Evolutionary conservation across 2,329 filamentous ascomycete species (phyloP).

Genomic region (Ophidiomyces ophidiicola): DNA sequence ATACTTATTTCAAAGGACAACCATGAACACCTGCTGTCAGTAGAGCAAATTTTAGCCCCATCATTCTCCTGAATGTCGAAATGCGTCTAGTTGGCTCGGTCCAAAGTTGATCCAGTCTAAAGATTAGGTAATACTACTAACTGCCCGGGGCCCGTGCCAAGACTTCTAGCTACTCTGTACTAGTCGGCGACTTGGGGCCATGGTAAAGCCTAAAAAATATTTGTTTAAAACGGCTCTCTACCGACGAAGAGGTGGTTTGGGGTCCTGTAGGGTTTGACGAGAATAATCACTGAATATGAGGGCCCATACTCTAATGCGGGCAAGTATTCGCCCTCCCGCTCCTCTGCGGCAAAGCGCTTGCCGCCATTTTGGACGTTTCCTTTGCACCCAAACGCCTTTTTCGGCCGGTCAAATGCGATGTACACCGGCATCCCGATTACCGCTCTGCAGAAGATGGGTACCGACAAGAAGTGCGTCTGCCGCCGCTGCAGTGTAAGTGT

Average conservation of each 20-base stretch:
- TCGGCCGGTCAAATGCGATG: conserved; percentile 28
- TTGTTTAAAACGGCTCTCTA: neutral
- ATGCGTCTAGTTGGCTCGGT: too few relatives aligned
- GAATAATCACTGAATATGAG: conserved; percentile 25
- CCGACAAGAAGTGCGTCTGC: conserved; percentile 35
- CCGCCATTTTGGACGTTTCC: conserved; percentile 27
- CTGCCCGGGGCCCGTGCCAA: too few relatives aligned
- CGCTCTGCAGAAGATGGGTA: conserved; percentile 31
- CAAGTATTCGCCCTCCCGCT: conserved; percentile 29
- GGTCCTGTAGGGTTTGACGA: too few relatives aligned
- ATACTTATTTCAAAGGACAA: too few relatives aligned
- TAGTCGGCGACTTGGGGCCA: neutral
- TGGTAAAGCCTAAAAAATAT: conserved; percentile 11
- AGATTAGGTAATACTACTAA: too few relatives aligned
- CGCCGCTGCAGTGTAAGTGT: conserved; percentile 34
- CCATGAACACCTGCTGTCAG: too few relatives aligned
- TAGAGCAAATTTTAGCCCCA: too few relatives aligned
- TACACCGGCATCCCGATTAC: conserved; percentile 25
- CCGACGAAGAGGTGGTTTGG: neutral
- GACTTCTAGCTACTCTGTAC: too few relatives aligned
- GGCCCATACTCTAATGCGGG: conserved; percentile 31
- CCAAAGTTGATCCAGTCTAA: too few relatives aligned
- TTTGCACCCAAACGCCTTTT: conserved; percentile 30
- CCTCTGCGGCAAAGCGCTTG: conserved; percentile 25
- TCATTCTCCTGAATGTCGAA: too few relatives aligned